phyloP scores from a whole-genome alignment of 179 eudicot species.

The Spinacia oleracea region DNA sequence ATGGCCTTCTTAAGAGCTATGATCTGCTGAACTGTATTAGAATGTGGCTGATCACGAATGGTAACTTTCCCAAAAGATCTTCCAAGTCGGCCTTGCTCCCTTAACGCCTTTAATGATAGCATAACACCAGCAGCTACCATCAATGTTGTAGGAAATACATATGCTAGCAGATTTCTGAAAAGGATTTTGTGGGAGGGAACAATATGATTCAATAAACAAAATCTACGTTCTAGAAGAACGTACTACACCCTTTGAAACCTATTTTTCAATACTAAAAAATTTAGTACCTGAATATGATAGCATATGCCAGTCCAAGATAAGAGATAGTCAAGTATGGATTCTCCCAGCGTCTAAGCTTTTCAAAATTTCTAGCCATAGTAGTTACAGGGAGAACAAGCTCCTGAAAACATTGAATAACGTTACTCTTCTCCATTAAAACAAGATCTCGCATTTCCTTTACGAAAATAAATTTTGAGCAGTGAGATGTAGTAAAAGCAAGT shows the following conservation, averaged over 20 bases:
- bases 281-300: conserved; percentile 65
- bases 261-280: not conserved
- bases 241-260: not conserved
- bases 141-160: conserved; percentile 62
- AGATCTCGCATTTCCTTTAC: not conserved
- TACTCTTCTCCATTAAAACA: not conserved
- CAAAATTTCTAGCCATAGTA: conserved; percentile 47
- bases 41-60: conserved; percentile 86
- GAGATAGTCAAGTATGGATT: conserved; percentile 73
- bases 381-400: conserved; percentile 79
- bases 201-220: conserved; percentile 3
- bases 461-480: conserved; percentile 3
- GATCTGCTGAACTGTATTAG: conserved; percentile 89
- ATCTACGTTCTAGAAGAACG: not conserved
- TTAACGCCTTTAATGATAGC: conserved; percentile 71
- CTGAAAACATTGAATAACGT: conserved; percentile 35
- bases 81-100: conserved; percentile 91
- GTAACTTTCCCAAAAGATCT: conserved; percentile 80
- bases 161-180: conserved; percentile 68
- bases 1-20: conserved; percentile 85
- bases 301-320: conserved; percentile 64
- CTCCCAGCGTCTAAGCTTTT: conserved; percentile 84
- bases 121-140: conserved; percentile 58
- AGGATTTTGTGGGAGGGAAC: conserved; percentile 3
- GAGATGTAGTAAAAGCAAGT: not conserved